Evolutionary conservation across 2,329 filamentous ascomycete genomes (phyloP).

Genomic region (Colletotrichum godetiae): DNA sequence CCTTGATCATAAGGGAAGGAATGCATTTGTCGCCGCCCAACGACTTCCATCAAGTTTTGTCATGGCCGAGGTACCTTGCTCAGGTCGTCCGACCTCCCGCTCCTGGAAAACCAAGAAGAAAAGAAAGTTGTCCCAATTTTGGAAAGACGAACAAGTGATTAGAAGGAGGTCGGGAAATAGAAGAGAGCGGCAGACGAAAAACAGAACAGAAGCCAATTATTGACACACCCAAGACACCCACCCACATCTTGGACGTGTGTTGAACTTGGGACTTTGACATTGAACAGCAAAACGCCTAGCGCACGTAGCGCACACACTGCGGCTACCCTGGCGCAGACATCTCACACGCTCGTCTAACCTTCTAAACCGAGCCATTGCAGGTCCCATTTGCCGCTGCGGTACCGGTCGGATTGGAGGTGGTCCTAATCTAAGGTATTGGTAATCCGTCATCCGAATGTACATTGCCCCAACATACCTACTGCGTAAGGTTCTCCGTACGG

Average conservation of each 20-base stretch:
- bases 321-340: constrained; percentile 28
- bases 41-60: not conserved
- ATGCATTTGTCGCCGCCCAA: not conserved
- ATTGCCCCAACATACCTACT: not conserved
- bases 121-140: not conserved
- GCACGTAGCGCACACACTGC: constrained; percentile 33
- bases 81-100: not conserved
- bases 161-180: not conserved
- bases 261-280: not conserved
- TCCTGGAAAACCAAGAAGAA: not conserved
- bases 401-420: not conserved
- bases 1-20: too few relatives aligned
- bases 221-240: constrained; percentile 7
- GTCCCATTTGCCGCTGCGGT: constrained; percentile 24
- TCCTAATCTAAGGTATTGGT: not conserved
- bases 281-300: constrained; percentile 28
- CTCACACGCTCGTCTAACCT: constrained; percentile 32
- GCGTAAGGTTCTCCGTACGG: not conserved
- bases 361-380: constrained; percentile 24
- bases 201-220: constrained; percentile 10
- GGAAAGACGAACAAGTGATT: not conserved
- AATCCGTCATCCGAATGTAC: not conserved
- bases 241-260: not conserved
- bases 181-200: not conserved
- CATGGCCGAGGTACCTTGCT: not conserved